Evolutionary conservation across 768 basidiomycete genomes (phyloP), one percentile per base, ranked within the genome.

Genomic region (Tulasnella sp.): DNA sequence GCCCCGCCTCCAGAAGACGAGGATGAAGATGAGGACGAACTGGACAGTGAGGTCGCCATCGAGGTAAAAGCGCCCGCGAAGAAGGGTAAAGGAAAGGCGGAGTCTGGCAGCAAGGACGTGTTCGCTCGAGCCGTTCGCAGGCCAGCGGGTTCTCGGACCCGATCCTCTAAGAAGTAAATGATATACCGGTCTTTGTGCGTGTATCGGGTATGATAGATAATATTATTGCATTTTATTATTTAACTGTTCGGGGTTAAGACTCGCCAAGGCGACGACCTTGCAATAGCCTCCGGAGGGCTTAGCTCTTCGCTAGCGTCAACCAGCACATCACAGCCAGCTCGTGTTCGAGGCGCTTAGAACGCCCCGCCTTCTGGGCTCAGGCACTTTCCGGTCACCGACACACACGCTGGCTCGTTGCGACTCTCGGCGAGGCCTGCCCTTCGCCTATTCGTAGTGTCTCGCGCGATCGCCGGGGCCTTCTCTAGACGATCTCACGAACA

Each of bases 111-210:
- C 58, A 60, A 60, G 64, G 64, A 69, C 64, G 64, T 34, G 24
- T 69, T 69, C 28, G 64, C 64, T 69, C 28, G 34, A 69, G 64
- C 64, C 31, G 64, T 69, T 12, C 64, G 64, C 31, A 69, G 64
- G 34, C 28, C 31, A 20, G 2, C 4, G 28, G 18, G 28, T 18
- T 28, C 64, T 37, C 64, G 34, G 1, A 31, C 28, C 31, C 37
- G 16, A 69, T 24, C 31, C 37, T 7, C 64, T 37, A 37, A 28
- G 28, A 69, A 69, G 34, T 69, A 69, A 12, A 34, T 37, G 16
- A 28, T 54, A 8, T 54, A 24, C 0, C n/a, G 24, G 22, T 7
- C 54, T 54, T 54, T 24, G n/a, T 54, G 24, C 24, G 22, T 24
- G 7, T 54, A 12, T 54, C 24, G 8, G 31, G 34, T 20, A 37